Evolutionary conservation across 441 rosid species (phyloP).

Genomic region (Jatropha multifida): DNA sequence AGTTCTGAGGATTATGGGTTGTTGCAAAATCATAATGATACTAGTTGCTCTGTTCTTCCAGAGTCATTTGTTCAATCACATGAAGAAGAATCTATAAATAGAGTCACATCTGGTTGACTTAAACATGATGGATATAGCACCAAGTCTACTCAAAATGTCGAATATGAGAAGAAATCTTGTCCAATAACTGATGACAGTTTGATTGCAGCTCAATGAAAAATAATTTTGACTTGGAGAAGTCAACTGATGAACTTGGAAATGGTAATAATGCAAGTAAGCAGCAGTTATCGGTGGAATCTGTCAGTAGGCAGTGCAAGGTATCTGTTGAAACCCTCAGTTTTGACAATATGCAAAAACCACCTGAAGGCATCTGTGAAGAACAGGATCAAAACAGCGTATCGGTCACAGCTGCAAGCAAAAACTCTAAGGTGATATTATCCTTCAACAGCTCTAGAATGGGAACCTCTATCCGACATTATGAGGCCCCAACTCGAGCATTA

Average conservation of each 20-base stretch:
- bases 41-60: constrained; percentile 2
- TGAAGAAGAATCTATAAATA: constrained; percentile 3
- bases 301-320: not conserved
- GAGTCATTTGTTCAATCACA: constrained; percentile 4
- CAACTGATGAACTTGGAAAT: not conserved
- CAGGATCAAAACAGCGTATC: not conserved
- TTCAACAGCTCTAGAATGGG: not conserved
- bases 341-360: not conserved
- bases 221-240: not conserved
- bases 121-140: not conserved
- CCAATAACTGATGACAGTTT: not conserved
- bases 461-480: too few relatives aligned
- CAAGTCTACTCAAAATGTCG: not conserved
- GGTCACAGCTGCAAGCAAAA: not conserved
- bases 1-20: constrained; percentile 12
- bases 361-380: not conserved
- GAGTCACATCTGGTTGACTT: not conserved
- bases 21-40: not conserved
- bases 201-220: not conserved
- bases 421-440: not conserved
- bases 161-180: not conserved
- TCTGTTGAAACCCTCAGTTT: not conserved
- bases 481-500: too few relatives aligned
- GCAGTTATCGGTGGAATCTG: not conserved
- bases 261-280: not conserved